Evolutionary conservation across 495 filamentous ascomycete genomes (phyloP), one percentile per base, ranked within the genome.

Genomic region (Lophiostoma macrostomum): DNA sequence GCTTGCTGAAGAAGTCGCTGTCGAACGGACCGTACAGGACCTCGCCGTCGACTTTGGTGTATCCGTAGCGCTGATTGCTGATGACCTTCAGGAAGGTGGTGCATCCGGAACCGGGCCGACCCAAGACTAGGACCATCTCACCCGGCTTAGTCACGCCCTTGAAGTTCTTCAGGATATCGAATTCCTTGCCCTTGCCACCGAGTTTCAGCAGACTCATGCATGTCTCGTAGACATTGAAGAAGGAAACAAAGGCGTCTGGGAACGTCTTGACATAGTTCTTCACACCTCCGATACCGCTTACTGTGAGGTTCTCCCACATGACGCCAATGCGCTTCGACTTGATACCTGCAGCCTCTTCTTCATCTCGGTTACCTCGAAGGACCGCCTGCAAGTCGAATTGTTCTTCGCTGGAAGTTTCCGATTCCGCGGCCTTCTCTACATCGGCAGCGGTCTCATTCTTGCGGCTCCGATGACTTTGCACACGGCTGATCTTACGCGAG

Each of bases 71-170:
- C 61, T 90, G 85, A 58, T 95, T 94, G 13, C 85, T 80, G 54
- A 96, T 86, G 19, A 83, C 79, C 66, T 93, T 94, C 18, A 96
- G 73, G 60, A 95, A 91, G 0, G 89, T 89, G 0, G 90, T 90
- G 66, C 90, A 96, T 28, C 90, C 90, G 7, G 83, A 84, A 0
- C 90, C 91, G 0, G 91, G 91, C 45, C 86, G 79, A 10, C 91
- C 90, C 16, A 96, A 75, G 8, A 96, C 91, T 16, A 96, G 72
- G 1, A 94, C 76, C 90, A 95, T 95, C 68, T 96, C 90, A 13
- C 91, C 91, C 0, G 87, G 83, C 56, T 83, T 83, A 27, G 78
- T 71, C 43, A 82, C 72, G 27, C 82, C 83, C 5, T 70, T 67
- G 60, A 81, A 84, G 19, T 74, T 69, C 50, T 78, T 68, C 39